Evolutionary conservation across 208 protist genomes (phyloP).

Genomic region (Trypanosoma melophagium): DNA sequence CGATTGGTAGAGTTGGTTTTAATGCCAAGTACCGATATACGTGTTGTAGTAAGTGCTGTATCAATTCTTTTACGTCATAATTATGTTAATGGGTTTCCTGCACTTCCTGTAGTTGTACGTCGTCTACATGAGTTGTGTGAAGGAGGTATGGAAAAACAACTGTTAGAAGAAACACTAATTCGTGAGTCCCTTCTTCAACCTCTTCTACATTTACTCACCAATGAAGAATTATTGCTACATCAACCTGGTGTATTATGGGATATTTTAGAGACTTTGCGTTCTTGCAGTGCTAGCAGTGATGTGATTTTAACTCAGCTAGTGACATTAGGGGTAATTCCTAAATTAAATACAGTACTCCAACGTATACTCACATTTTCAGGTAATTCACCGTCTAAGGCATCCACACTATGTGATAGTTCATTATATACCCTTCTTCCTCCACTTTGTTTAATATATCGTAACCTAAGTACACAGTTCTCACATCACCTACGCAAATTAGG

Average conservation of each 20-base stretch:
- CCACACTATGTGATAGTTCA: background rate
- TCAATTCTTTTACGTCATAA: constrained; percentile 22
- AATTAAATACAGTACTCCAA: constrained; percentile 32
- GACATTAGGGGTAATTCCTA: constrained; percentile 36
- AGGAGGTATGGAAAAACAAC: constrained; percentile 5
- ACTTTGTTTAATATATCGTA: constrained; percentile 38
- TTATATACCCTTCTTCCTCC: constrained; percentile 31
- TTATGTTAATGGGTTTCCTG: constrained; percentile 10
- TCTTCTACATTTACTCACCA: constrained; percentile 37
- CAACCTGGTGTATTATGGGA: constrained; percentile 36
- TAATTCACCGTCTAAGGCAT: constrained; percentile 13
- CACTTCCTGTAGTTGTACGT: constrained; percentile 24
- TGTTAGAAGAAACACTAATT: constrained; percentile 37
- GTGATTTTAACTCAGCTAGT: constrained; percentile 33
- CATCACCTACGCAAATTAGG: constrained; percentile 41
- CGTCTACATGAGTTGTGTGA: constrained; percentile 32
- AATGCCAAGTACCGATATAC: constrained; percentile 9
- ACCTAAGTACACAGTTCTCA: constrained; percentile 30
- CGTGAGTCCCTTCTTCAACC: constrained; percentile 45
- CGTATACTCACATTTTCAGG: constrained; percentile 18
- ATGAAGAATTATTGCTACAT: constrained; percentile 18
- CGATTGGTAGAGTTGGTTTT: constrained; percentile 26
- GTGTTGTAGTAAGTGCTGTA: constrained; percentile 14
- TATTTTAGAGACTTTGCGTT: constrained; percentile 24
- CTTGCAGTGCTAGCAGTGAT: constrained; percentile 27